These are phyloP conservation scores for Boletus tylopilopsis DNA, from an alignment of 768 basidiomycete species.

Conservation along the genomic window DNA sequence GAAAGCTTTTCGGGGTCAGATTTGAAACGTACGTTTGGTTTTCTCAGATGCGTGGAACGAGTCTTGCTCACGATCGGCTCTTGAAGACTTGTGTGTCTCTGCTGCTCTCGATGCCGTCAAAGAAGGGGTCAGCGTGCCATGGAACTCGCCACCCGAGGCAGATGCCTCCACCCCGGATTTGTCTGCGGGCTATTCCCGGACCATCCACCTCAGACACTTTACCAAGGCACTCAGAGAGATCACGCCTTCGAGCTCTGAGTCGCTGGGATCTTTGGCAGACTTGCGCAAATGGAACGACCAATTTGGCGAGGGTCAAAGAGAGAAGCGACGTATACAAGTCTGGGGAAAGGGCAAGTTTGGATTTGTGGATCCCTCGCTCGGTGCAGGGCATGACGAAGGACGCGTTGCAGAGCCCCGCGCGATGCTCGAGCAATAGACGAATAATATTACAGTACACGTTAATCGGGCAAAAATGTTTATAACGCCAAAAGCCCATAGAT, in stretches of 20 bases:
- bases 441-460: conserved; percentile 21
- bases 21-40: conserved; percentile 70
- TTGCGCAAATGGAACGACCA: conserved; percentile 90
- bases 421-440: conserved; percentile 24
- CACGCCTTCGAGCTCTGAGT: conserved; percentile 84
- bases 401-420: conserved; percentile 33
- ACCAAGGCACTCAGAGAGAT: conserved; percentile 84
- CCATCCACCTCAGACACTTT: conserved; percentile 64
- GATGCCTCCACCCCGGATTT: conserved; percentile 8
- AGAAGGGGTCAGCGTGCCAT: conserved; percentile 77
- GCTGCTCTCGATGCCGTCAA: conserved; percentile 92
- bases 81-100: conserved; percentile 83
- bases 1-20: conserved; percentile 93
- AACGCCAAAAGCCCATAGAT: conserved; percentile 10
- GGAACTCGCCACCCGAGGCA: conserved; percentile 38
- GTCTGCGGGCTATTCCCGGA: conserved; percentile 28
- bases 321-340: conserved; percentile 63
- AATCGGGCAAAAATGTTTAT: conserved; percentile 12
- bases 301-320: conserved; percentile 80
- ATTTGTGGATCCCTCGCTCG: conserved; percentile 53
- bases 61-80: conserved; percentile 5
- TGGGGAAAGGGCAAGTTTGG: conserved; percentile 92
- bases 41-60: background rate
- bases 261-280: conserved; percentile 68
- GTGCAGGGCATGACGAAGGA: conserved; percentile 37